Percentiles rank a stretch among this genome's conserved stretches.
These are phyloP conservation scores for Nematocida minor DNA, from an alignment of 371 early-diverging fungal species.

Conservation along the genomic window DNA sequence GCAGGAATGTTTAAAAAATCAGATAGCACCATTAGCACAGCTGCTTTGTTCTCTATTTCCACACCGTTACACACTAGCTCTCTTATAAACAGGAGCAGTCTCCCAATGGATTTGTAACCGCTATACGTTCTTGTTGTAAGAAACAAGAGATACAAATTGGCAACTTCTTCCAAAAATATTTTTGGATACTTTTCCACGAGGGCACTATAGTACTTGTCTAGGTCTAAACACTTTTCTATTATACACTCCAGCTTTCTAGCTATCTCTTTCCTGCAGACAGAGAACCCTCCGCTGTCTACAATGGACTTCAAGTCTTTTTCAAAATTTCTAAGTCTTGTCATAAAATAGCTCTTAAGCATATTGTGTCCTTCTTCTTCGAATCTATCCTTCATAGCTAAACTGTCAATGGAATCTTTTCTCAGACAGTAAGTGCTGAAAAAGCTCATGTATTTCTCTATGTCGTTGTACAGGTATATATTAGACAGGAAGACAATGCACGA, in stretches of 20 bases:
- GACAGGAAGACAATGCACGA: slow-evolving; percentile 11
- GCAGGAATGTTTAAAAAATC: slow-evolving; percentile 32
- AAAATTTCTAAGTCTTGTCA: not conserved
- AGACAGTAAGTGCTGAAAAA: not conserved
- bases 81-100: not conserved
- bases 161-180: not conserved
- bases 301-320: not conserved
- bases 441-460: slow-evolving; percentile 2
- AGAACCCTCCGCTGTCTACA: not conserved
- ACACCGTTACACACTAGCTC: not conserved
- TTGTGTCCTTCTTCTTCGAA: not conserved
- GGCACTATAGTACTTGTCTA: not conserved
- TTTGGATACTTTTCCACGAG: not conserved
- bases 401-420: not conserved
- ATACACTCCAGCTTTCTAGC: not conserved
- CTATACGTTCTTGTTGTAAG: not conserved
- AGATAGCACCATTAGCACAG: not conserved
- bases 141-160: not conserved
- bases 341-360: not conserved
- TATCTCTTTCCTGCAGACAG: not conserved
- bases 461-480: not conserved
- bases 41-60: not conserved
- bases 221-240: not conserved
- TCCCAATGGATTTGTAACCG: not conserved
- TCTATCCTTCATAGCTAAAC: not conserved